A percentile compares a stretch with the other conserved stretches of the same genome.
Evolutionary conservation across 495 filamentous ascomycete species (phyloP).

Genomic region (Lasiosphaeria ovina): DNA sequence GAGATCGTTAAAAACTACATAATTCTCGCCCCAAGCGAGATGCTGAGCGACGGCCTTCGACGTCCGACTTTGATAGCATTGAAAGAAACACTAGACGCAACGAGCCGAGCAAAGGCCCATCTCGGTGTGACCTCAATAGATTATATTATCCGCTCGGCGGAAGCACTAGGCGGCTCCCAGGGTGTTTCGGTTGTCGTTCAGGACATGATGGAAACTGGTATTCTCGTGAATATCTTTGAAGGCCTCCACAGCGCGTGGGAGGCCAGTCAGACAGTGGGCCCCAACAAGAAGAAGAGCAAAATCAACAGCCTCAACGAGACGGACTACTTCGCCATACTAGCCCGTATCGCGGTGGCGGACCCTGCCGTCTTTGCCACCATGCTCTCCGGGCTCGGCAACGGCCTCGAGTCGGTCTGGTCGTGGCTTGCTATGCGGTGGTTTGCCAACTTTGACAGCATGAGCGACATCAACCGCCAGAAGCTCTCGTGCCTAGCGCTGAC

Average conservation of each 20-base stretch:
- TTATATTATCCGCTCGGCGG: slow-evolving; percentile 65
- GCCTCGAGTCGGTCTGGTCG: slow-evolving; percentile 51
- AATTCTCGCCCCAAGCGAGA: slow-evolving; percentile 68
- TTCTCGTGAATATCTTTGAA: slow-evolving; percentile 64
- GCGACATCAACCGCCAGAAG: slow-evolving; percentile 71
- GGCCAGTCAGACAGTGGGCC: slow-evolving; percentile 73
- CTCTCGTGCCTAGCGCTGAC: slow-evolving; percentile 80
- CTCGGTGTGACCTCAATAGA: slow-evolving; percentile 67
- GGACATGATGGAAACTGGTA: slow-evolving; percentile 65
- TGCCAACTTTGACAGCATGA: slow-evolving; percentile 76
- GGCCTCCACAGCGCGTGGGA: slow-evolving; percentile 69
- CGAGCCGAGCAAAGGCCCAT: slow-evolving; percentile 64
- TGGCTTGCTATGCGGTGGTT: slow-evolving; percentile 92
- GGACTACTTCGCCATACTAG: slow-evolving; percentile 81
- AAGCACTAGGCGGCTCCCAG: slow-evolving; percentile 63
- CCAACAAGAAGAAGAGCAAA: slow-evolving; percentile 58
- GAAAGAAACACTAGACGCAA: slow-evolving; percentile 54
- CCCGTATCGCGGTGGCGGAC: slow-evolving; percentile 70
- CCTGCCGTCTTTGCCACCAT: slow-evolving; percentile 64
- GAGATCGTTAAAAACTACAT: slow-evolving; percentile 73
- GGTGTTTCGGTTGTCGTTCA: slow-evolving; percentile 63
- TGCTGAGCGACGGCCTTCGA: slow-evolving; percentile 66
- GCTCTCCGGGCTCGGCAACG: slow-evolving; percentile 41
- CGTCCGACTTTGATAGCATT: slow-evolving; percentile 57
- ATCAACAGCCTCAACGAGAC: slow-evolving; percentile 70